Conservation (phyloP, 345 rosid species). For the Hevea brasiliensis region DNA sequence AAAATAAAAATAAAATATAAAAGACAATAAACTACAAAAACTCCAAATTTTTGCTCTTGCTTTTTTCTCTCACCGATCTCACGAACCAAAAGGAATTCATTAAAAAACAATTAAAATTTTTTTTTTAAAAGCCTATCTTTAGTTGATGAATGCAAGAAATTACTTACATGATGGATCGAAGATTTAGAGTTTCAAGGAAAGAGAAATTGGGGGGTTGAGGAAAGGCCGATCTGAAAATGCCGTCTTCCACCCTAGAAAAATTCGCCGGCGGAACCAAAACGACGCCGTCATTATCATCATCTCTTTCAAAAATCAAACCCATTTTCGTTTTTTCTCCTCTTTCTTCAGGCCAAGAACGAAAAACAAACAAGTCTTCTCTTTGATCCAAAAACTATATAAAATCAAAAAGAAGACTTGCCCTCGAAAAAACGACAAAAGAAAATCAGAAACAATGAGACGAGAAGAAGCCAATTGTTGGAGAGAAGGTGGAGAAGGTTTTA, state of each 20-base stretch:
- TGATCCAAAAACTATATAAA: not conserved
- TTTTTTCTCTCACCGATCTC: too few species aligned
- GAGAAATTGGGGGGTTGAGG: constrained; percentile 59
- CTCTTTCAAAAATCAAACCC: constrained; percentile 39
- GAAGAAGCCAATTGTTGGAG: not conserved
- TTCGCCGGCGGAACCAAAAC: constrained; percentile 56
- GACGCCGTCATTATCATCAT: constrained; percentile 20
- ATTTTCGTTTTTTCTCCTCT: constrained; percentile 7
- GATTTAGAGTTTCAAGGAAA: constrained; percentile 65
- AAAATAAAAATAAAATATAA: too few species aligned
- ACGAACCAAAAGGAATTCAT: too few species aligned
- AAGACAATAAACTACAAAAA: too few species aligned
- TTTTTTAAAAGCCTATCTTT: too few species aligned
- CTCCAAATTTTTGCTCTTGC: too few species aligned
- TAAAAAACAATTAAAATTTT: too few species aligned
- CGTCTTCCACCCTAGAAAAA: constrained; percentile 82
- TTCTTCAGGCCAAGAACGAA: too few species aligned
- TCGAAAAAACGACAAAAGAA: not conserved
- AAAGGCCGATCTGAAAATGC: constrained; percentile 70
- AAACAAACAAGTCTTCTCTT: not conserved
- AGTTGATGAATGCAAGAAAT: not conserved
- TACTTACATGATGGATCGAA: constrained; percentile 69
- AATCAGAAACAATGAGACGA: not conserved
- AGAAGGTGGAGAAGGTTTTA: not conserved
- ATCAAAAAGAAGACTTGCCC: not conserved